Base-by-base conservation (phyloP, 2,329 filamentous ascomycete genomes). In the Aspergillus pseudonomiae region DNA sequence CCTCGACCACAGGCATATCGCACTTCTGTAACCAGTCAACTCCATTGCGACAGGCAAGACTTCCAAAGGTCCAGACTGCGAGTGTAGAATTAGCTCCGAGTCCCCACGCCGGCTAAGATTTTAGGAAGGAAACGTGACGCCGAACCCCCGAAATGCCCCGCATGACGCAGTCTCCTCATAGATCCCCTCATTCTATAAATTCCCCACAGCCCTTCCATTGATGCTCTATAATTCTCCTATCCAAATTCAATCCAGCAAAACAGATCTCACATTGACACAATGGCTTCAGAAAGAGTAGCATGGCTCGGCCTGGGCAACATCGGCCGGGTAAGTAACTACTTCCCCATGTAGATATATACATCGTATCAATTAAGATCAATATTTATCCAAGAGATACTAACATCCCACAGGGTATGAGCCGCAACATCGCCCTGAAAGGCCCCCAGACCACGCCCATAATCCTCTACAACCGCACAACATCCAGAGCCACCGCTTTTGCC, bases 231-330 rank as follows among this genome's bases (percentile, higher is more conserved):
- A 63, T 48, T 7, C 30, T 54, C 10, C 43, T 21, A 11, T 57
- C 36, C 39, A 36, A 36, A 48, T 10, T n/a, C 24, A 1, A 61
- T 12, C 26, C 57, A 58, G 41, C 45, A 39, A 16, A 59, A 21
- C 19, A 53, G 56, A 41, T n/a, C 46, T 21, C 53, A 30, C 19
- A 9, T 14, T 16, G 36, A 24, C 39, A 66, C 30, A 34, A 76
- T 76, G 74, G 66, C 73, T 30, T 73, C 70, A 61, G 68, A 70
- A 67, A 87, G 85, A 77, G 73, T 95, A 58, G 84, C 92, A 70
- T 96, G 89, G 88, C 88, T 96, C 60, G 93, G 93, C 62, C 85
- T 96, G 57, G 93, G 93, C 59, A 96, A 96, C 77, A 96, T 96
- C 88, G 93, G 92, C 68, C 85, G 89, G 74, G 91, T 91, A 81